phyloP scores from a whole-genome alignment of 768 basidiomycete species.

The Roridomyces roridus region DNA sequence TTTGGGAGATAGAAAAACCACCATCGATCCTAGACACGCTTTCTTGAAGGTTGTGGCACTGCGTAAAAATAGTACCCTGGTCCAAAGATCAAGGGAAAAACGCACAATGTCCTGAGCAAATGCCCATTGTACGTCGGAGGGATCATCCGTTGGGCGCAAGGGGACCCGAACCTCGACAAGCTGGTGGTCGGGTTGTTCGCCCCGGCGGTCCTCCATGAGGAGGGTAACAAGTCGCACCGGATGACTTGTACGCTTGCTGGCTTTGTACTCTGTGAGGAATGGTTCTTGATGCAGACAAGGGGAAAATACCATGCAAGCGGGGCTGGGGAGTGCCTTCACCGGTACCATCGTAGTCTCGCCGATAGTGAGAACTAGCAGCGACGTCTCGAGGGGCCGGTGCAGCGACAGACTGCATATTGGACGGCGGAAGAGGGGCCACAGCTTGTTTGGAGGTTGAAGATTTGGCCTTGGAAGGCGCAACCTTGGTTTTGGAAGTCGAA shows the following conservation, averaged over 20 bases:
- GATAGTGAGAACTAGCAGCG: constrained; percentile 30
- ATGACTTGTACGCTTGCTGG: constrained; percentile 13
- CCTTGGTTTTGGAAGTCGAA: constrained; percentile 22
- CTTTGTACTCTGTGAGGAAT: constrained; percentile 17
- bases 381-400: constrained; percentile 12
- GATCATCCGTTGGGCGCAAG: constrained; percentile 52
- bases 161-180: constrained; percentile 71
- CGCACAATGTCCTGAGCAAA: constrained; percentile 68
- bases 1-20: constrained; percentile 28
- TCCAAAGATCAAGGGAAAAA: constrained; percentile 1
- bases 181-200: constrained; percentile 57
- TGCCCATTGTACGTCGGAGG: constrained; percentile 72
- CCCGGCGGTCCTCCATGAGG: constrained; percentile 68
- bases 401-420: no score
- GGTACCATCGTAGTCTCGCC: constrained; percentile 45
- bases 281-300: neutral
- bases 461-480: constrained; percentile 16
- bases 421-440: neutral
- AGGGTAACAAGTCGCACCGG: constrained; percentile 65
- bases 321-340: no score
- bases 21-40: constrained; percentile 76
- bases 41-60: constrained; percentile 61
- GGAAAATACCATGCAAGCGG: constrained; percentile 3
- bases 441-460: constrained; percentile 11
- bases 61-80: neutral